A percentile compares a stretch with the other conserved stretches of the same genome.
Conservation (phyloP, 2,329 filamentous ascomycete species). For the Triangularia setosa region DNA sequence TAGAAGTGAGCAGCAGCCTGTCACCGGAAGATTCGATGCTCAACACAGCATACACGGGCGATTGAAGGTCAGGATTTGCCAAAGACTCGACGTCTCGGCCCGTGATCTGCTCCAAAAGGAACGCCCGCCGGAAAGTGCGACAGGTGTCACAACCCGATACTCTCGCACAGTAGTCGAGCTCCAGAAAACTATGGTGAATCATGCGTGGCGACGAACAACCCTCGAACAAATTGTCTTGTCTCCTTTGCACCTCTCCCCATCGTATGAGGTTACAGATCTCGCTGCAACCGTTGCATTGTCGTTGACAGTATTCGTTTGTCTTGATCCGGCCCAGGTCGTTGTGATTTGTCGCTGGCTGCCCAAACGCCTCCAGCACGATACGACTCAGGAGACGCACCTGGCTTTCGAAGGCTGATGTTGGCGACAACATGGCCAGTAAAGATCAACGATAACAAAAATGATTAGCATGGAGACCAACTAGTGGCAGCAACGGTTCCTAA, state of each 20-base stretch:
- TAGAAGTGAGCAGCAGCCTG: constrained; percentile 17
- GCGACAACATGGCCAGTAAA: neutral
- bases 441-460: neutral
- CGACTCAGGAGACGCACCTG: constrained; percentile 6
- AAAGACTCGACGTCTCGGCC: constrained; percentile 18
- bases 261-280: constrained; percentile 23
- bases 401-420: constrained; percentile 1
- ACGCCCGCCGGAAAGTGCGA: constrained; percentile 22
- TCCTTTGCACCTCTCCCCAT: constrained; percentile 24
- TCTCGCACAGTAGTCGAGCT: constrained; percentile 22
- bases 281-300: constrained; percentile 23
- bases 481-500: neutral
- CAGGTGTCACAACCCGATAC: constrained; percentile 23
- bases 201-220: constrained; percentile 21
- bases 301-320: constrained; percentile 18
- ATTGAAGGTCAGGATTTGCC: constrained; percentile 16
- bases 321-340: constrained; percentile 14
- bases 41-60: constrained; percentile 20
- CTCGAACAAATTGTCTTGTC: constrained; percentile 17
- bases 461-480: neutral
- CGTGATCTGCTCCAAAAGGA: constrained; percentile 25
- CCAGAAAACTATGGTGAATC: constrained; percentile 23
- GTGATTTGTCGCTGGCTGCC: neutral
- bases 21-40: constrained; percentile 14
- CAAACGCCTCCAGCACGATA: neutral